Conservation (phyloP, 2,329 filamentous ascomycete species). For the Teratosphaeria destructans region DNA sequence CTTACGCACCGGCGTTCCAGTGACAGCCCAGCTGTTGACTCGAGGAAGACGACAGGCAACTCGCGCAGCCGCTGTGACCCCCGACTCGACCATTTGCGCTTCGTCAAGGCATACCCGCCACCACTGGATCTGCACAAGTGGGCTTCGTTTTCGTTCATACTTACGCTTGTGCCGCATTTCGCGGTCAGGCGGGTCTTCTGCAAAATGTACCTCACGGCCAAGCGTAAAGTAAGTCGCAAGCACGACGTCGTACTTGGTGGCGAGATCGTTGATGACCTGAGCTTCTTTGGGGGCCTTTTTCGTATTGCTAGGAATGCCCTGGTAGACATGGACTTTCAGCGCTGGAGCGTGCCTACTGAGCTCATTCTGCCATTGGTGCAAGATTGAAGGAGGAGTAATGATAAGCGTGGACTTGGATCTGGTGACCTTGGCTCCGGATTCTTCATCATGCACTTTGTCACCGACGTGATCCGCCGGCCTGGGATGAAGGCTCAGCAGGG, state of each 20-base stretch:
- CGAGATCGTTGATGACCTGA: slow-evolving; percentile 37
- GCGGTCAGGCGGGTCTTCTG: slow-evolving; percentile 59
- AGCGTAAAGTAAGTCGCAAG: slow-evolving; percentile 59
- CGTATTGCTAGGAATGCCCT: slow-evolving; percentile 34
- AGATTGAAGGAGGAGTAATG: slow-evolving; percentile 50
- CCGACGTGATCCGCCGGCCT: slow-evolving; percentile 25
- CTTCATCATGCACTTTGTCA: slow-evolving; percentile 23
- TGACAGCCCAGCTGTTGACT: slow-evolving; percentile 82
- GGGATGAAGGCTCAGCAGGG: slow-evolving; percentile 56
- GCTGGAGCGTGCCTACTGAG: slow-evolving; percentile 46
- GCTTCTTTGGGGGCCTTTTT: slow-evolving; percentile 24
- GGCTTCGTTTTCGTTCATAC: slow-evolving; percentile 57
- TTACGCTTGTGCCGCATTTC: slow-evolving; percentile 44
- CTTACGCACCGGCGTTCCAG: slow-evolving; percentile 79
- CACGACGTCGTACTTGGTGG: slow-evolving; percentile 44
- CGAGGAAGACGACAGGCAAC: slow-evolving; percentile 73
- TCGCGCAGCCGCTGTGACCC: slow-evolving; percentile 70
- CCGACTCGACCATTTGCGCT: slow-evolving; percentile 88
- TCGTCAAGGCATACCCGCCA: slow-evolving; percentile 69
- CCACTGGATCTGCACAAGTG: slow-evolving; percentile 72
- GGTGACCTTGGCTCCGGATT: slow-evolving; percentile 35
- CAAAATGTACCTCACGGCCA: slow-evolving; percentile 70
- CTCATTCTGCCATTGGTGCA: slow-evolving; percentile 54
- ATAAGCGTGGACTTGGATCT: slow-evolving; percentile 50
- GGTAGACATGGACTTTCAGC: slow-evolving; percentile 44